Evolutionary conservation across 108 stramenopile genomes (phyloP), one percentile per base, ranked within the genome.

Genomic region (Pseudonitzschia pungens): DNA sequence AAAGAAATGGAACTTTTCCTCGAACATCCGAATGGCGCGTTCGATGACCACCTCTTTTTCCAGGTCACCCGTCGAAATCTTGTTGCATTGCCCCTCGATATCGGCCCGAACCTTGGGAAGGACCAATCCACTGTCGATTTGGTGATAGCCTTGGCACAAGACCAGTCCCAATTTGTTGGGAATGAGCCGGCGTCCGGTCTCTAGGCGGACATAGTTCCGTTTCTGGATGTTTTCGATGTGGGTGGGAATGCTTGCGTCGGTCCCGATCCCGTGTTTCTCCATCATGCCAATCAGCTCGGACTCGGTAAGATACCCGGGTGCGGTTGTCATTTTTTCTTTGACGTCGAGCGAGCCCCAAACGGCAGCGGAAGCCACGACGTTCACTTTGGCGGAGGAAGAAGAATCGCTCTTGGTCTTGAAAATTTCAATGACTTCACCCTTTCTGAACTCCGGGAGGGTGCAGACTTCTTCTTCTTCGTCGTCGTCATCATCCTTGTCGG

Each of bases 151-250:
- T 45, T 96, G 92, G 11, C 84, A 88, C 44, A 98, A 78, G 1
- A 95, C 96, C 15, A 96, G 60, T 26, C 97, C 97, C 14, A 98
- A 84, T 64, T 86, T 87, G 11, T 90, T 86, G 12, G 97, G 97
- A 71, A 87, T 54, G 7, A 96, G 78, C 21, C 88, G 88, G 55
- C 95, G 72, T 0, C 92, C 94, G 0, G 85, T 71, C 55, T 89
- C 87, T 4, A 97, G 69, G 12, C 79, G 79, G 10, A 90, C 94
- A 55, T 97, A 97, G 56, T 93, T 92, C 32, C 97, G 75, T 45
- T 91, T 93, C 31, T 82, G 69, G 64, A 97, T 89, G 59, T 97
- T 97, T 68, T 97, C 86, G 67, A 97, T 96, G 68, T 97, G 97
- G 11, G 93, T 90, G 12, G 88, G 73, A 24, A 92, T 91, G 31